A percentile compares a stretch with the other conserved stretches of the same genome.
These are phyloP conservation scores for Arachnopeziza araneosa DNA, from an alignment of 2,329 filamentous ascomycete species.

Conservation along the genomic window DNA sequence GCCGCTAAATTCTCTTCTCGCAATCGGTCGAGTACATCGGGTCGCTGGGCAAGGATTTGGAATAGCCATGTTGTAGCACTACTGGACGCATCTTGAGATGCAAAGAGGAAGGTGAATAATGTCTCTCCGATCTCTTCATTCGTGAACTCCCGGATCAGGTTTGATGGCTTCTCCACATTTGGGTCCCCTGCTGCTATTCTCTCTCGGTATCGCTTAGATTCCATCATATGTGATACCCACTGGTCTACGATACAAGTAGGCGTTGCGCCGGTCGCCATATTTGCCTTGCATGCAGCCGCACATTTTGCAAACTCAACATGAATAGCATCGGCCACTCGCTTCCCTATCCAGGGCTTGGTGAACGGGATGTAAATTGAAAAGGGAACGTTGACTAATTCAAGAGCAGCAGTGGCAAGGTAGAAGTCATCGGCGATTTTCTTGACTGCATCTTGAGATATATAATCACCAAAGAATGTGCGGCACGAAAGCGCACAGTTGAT, in stretches of 20 bases:
- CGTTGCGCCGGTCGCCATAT: conserved; percentile 63
- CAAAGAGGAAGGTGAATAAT: conserved; percentile 49
- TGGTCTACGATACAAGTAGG: conserved; percentile 71
- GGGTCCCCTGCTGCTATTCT: conserved; percentile 53
- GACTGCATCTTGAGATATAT: conserved; percentile 66
- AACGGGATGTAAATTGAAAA: conserved; percentile 63
- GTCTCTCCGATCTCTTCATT: conserved; percentile 45
- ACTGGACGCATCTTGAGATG: conserved; percentile 48
- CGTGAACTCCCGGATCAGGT: conserved; percentile 45
- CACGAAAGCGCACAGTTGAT: conserved; percentile 74
- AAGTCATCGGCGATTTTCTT: conserved; percentile 75
- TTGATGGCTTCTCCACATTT: conserved; percentile 38
- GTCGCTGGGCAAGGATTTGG: conserved; percentile 45
- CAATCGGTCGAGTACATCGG: conserved; percentile 41
- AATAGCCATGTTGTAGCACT: conserved; percentile 49
- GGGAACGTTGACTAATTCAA: conserved; percentile 77
- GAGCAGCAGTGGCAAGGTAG: conserved; percentile 69
- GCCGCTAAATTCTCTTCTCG: conserved; percentile 43
- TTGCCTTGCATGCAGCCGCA: conserved; percentile 64
- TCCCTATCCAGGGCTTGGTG: conserved; percentile 72
- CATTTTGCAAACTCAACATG: conserved; percentile 65
- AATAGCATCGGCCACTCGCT: conserved; percentile 68
- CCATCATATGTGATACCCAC: conserved; percentile 70
- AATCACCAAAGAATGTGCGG: conserved; percentile 75
- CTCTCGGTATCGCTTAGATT: conserved; percentile 62